Evolutionary conservation across 2,329 filamentous ascomycete species (phyloP), one percentile per base, ranked within the genome.

Genomic region (Colletotrichum sp.): DNA sequence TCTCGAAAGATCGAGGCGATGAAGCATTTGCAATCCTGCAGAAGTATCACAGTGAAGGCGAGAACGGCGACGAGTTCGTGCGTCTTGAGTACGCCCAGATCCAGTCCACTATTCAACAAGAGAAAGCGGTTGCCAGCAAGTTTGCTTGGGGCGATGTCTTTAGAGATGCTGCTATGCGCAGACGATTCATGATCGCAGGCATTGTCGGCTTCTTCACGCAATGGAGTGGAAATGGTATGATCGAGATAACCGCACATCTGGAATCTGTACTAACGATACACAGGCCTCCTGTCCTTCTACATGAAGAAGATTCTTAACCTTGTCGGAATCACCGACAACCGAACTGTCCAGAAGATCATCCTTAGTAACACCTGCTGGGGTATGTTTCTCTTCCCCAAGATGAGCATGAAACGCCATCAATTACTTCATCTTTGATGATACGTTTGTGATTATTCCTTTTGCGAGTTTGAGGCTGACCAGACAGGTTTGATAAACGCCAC

Each of bases 21-120:
- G 83, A 85, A 48, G 83, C 83, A 1, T 80, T 79, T 9, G 79
- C 78, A 0, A 71, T 84, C n/a, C 78, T 85, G 7, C 71, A 80
- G 66, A 85, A 84, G 72, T 89, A 88, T 78, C 87, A 90, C 78
- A 89, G 89, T 18, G 90, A 91, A 77, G 90, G 89, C 3, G 83
- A 89, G 71, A 80, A 80, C 7, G 82, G 85, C 39, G 90, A 88
- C 0, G 82, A 87, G 12, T 86, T 92, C 14, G 90, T 92, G 21
- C 85, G 88, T 61, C 21, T 91, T 5, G 89, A 92, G 80, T 90
- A 89, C 76, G 88, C 88, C 18, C 88, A 92, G 79, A 91, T 91
- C 80, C 85, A 89, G 68, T 87, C 89, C 76, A 87, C 89, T 26
- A 86, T 91, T 57, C 84, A 84, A 61, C 83, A 86, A 28, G 88